Percentiles rank a stretch among this genome's conserved stretches.
These are phyloP conservation scores for Saccharomycopsis malanga DNA, from an alignment of 805 yeast species.

Conservation along the genomic window DNA sequence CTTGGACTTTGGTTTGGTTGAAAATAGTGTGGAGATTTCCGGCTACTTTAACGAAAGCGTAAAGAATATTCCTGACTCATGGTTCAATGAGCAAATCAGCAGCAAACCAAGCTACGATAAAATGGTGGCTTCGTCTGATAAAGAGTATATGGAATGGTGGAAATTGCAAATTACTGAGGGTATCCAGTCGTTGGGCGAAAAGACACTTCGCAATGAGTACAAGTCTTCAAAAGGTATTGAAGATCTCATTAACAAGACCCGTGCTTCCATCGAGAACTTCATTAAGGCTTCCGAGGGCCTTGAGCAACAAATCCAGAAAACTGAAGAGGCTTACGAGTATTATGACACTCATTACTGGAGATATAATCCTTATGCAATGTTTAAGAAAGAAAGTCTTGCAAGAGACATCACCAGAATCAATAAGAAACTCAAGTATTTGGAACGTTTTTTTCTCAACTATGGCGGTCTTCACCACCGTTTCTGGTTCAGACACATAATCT, in stretches of 20 bases:
- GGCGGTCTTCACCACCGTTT: conserved; percentile 43
- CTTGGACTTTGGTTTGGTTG: conserved; percentile 33
- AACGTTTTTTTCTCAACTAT: conserved; percentile 39
- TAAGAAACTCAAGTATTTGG: conserved; percentile 35
- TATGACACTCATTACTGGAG: neutral
- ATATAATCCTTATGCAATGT: neutral
- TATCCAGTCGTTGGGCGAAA: neutral
- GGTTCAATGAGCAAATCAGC: conserved; percentile 26
- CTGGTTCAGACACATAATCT: conserved; percentile 57
- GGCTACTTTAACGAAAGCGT: conserved; percentile 34
- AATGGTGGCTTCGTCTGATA: neutral
- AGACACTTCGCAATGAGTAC: neutral
- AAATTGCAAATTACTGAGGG: neutral
- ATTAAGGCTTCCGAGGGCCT: neutral
- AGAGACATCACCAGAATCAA: conserved; percentile 30
- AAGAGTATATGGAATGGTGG: no score
- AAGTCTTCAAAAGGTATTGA: neutral
- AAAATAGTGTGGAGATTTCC: conserved; percentile 34
- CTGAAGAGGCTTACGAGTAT: neutral
- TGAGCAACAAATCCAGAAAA: neutral
- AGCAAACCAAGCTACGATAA: neutral
- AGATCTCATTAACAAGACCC: neutral
- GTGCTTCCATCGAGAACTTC: neutral
- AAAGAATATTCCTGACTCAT: conserved; percentile 32
- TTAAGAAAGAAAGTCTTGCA: neutral